phyloP scores from a whole-genome alignment of 192 early-diverging fungal species.

The Mortierella claussenii region DNA sequence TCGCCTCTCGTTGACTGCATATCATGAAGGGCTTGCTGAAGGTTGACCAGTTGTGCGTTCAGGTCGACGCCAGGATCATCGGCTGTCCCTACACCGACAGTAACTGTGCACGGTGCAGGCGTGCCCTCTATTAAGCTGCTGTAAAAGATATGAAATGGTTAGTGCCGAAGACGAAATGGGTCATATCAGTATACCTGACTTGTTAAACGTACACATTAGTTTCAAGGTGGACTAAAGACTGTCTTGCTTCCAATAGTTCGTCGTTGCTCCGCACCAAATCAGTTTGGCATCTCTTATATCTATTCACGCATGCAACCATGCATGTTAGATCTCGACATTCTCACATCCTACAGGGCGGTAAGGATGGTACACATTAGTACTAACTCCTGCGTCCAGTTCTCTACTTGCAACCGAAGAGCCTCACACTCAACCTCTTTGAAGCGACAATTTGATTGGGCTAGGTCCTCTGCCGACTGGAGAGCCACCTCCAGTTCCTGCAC shows the following conservation, averaged over 20 bases:
- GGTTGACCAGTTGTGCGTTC: no score
- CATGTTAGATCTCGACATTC: no score
- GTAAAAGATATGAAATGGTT: neutral
- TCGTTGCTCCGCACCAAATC: neutral
- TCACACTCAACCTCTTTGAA: neutral
- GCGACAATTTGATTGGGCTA: neutral
- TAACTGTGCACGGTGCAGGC: no score
- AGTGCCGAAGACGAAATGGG: neutral
- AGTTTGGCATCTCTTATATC: neutral
- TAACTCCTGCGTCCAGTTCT: neutral
- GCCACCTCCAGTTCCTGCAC: neutral
- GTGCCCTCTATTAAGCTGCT: neutral
- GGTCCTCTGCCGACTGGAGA: neutral
- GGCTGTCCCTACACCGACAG: no score
- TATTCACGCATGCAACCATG: neutral
- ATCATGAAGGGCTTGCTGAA: no score
- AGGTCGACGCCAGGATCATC: no score
- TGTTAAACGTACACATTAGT: no score
- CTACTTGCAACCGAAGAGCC: neutral
- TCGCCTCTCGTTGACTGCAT: neutral
- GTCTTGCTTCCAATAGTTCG: neutral
- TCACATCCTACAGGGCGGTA: neutral
- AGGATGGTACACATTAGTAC: neutral
- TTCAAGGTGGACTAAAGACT: no score
- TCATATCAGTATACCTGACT: neutral